phyloP scores from a whole-genome alignment of 169 alveolate species.

The Cryptosporidium xiaoi region DNA sequence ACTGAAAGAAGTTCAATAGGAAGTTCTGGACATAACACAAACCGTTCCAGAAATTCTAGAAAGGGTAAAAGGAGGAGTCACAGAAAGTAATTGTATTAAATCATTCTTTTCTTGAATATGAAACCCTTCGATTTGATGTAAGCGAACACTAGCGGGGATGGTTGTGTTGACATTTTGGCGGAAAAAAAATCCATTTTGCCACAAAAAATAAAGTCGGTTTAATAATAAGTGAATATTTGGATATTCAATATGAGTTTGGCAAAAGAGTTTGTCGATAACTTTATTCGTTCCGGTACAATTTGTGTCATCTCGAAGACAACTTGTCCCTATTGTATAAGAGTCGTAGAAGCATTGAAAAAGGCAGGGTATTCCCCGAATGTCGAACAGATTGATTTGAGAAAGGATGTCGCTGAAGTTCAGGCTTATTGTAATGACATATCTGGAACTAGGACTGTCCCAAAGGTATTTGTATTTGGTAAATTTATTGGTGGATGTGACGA shows the following conservation, averaged over 20 bases:
- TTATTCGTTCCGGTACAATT: slow-evolving; percentile 18
- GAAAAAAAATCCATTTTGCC: background rate
- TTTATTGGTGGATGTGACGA: slow-evolving; percentile 82
- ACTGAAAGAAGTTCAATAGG: slow-evolving; percentile 19
- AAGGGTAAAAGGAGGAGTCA: slow-evolving; percentile 38
- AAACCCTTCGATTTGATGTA: background rate
- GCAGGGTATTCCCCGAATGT: slow-evolving; percentile 63
- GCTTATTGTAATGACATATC: slow-evolving; percentile 74
- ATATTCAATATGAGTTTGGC: background rate
- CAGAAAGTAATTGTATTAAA: background rate
- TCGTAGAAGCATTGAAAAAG: slow-evolving; percentile 13
- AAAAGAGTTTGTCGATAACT: slow-evolving; percentile 25
- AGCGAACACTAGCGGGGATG: background rate
- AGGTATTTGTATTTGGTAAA: slow-evolving; percentile 77
- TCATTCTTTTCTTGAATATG: background rate
- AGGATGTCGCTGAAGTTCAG: slow-evolving; percentile 75
- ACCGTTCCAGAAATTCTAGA: slow-evolving; percentile 23
- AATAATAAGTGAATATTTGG: background rate
- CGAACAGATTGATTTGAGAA: slow-evolving; percentile 74
- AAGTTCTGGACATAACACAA: slow-evolving; percentile 1
- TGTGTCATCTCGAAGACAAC: slow-evolving; percentile 32
- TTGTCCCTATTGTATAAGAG: slow-evolving; percentile 55
- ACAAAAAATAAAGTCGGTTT: background rate
- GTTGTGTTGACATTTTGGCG: background rate
- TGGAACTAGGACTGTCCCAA: slow-evolving; percentile 81